Evolutionary conservation across 73 alveolate genomes (phyloP), one percentile per base, ranked within the genome.

Genomic region (Halteria grandinella): DNA sequence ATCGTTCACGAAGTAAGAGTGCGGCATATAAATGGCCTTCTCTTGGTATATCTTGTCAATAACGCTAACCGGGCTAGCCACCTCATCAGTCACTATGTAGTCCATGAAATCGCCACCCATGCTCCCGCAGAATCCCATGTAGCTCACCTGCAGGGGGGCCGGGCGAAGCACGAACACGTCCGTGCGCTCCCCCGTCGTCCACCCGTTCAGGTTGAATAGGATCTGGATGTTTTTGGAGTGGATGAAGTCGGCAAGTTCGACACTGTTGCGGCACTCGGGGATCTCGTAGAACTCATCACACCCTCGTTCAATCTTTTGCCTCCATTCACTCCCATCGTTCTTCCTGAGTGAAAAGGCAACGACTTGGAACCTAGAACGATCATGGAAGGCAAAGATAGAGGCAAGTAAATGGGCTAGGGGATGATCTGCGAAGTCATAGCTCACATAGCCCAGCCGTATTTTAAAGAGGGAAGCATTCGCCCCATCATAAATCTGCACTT

Each of bases 381-480:
- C 79, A 34, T 82, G 91, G 73, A 73, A 28, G n/a, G 36, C 45
- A 47, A 82, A 82, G 32, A 82, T 43, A 1, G 86, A 69, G 34
- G 31, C 44, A 83, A 82, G 52, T 2, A 82, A 58, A 17, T 82
- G 84, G 15, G 87, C 69, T 20, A 82, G 47, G 5, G 91, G 91
- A 40, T 82, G 91, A 23, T 82, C 87, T n/a, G 58, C 81, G 43
- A 82, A 82, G 51, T 82, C 91, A 44, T 70, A 73, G 40, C 71
- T 29, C 33, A 82, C 87, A 41, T 82, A 82, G 29, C 91, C 91
- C 3, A 82, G 23, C 55, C 87, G 54, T 25, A 82, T 74, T 50
- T 73, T 82, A 23, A 41, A 44, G n/a, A 24, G 1, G 10, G 21
- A 25, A n/a, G 21, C 29, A 64, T 24, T 14, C 18, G 58, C 53